Evolutionary conservation across 306 rosid species (phyloP).

Genomic region (Styphnolobium japonicum): DNA sequence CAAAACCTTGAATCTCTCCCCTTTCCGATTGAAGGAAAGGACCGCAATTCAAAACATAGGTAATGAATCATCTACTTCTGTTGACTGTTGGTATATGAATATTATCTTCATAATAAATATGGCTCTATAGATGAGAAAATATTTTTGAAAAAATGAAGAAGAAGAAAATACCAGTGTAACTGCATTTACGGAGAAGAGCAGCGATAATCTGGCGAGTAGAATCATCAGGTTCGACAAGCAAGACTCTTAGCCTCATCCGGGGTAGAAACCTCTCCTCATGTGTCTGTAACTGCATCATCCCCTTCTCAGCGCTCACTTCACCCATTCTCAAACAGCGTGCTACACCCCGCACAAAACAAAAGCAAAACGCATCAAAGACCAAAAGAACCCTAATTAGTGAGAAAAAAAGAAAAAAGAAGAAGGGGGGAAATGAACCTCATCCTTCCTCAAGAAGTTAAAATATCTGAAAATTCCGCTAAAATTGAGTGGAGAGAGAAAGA

Average conservation of each 20-base stretch:
- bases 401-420: not conserved
- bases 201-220: slow-evolving; percentile 76
- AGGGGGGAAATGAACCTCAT: slow-evolving; percentile 12
- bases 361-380: not conserved
- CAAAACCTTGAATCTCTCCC: not conserved
- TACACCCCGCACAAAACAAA: not conserved
- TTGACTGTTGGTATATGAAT: not conserved
- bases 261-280: slow-evolving; percentile 40
- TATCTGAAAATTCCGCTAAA: slow-evolving; percentile 30
- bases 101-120: not conserved
- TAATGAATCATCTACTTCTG: not conserved
- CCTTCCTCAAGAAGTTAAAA: slow-evolving; percentile 14
- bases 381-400: slow-evolving; percentile 2
- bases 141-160: too few species aligned
- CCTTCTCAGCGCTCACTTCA: slow-evolving; percentile 29
- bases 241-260: slow-evolving; percentile 38
- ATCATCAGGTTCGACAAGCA: slow-evolving; percentile 78
- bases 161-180: slow-evolving; percentile 48
- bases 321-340: slow-evolving; percentile 44
- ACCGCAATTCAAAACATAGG: too few species aligned
- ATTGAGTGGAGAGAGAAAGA: slow-evolving; percentile 33
- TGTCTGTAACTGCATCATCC: slow-evolving; percentile 4
- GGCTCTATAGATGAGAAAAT: too few species aligned
- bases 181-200: slow-evolving; percentile 80
- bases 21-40: too few species aligned